Evolutionary conservation across 495 filamentous ascomycete genomes (phyloP).

Genomic region (Apodospora peruviana): DNA sequence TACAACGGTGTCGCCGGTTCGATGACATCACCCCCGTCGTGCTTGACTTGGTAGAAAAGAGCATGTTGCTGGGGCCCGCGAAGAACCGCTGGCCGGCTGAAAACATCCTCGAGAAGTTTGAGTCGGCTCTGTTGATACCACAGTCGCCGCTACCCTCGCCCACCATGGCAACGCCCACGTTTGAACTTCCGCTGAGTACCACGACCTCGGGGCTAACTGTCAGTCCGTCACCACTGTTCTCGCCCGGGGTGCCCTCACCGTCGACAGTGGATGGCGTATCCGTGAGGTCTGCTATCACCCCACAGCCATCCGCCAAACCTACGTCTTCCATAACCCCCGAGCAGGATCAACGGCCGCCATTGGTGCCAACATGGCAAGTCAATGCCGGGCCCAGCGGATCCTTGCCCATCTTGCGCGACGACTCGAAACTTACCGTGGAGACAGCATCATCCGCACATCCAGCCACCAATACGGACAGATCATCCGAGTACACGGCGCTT

Average conservation of each 20-base stretch:
- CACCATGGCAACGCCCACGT: not conserved
- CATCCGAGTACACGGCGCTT: not conserved
- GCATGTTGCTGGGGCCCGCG: conserved; percentile 12
- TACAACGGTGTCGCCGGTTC: conserved; percentile 1
- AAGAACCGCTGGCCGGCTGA: not conserved
- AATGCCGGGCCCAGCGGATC: not conserved
- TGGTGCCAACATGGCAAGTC: too few species aligned
- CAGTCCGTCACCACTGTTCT: not conserved
- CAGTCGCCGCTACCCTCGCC: not conserved
- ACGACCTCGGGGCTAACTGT: too few species aligned
- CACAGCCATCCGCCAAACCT: not conserved
- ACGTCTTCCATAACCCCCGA: not conserved
- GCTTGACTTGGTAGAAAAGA: conserved; percentile 16
- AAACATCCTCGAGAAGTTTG: conserved; percentile 4
- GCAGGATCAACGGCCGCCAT: not conserved
- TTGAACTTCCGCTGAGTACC: not conserved
- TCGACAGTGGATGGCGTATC: not conserved
- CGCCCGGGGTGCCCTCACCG: not conserved
- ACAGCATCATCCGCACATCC: not conserved
- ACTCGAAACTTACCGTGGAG: not conserved
- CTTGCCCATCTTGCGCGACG: not conserved
- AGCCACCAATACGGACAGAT: not conserved
- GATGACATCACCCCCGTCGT: conserved; percentile 22
- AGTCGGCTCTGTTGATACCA: not conserved
- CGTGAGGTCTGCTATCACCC: not conserved